phyloP scores from a whole-genome alignment of 805 yeast genomes.

The Tetrapisispora fleetii region DNA sequence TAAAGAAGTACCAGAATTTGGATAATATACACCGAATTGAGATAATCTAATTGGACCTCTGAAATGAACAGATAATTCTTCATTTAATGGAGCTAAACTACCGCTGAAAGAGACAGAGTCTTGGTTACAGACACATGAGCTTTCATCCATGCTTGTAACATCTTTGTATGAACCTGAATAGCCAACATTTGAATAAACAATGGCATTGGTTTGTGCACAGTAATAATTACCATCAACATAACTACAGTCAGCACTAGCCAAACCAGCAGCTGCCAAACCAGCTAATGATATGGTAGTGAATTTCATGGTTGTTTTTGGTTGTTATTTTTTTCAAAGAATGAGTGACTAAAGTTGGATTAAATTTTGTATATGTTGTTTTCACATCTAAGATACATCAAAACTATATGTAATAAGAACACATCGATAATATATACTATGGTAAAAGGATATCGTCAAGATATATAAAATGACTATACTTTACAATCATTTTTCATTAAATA shows the following conservation, averaged over 20 bases:
- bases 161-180: constrained; percentile 75
- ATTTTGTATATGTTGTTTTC: not conserved
- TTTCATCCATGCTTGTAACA: constrained; percentile 68
- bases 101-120: constrained; percentile 49
- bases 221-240: constrained; percentile 64
- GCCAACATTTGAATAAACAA: constrained; percentile 65
- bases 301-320: not conserved
- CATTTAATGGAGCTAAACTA: constrained; percentile 53
- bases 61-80: constrained; percentile 65
- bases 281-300: constrained; percentile 7
- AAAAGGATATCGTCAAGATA: not conserved
- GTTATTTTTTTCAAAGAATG: constrained; percentile 10
- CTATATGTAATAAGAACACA: too few relatives aligned
- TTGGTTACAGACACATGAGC: constrained; percentile 62
- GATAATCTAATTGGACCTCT: constrained; percentile 61
- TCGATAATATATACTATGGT: not conserved
- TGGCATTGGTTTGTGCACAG: constrained; percentile 62
- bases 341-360: constrained; percentile 23
- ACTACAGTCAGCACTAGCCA: constrained; percentile 34
- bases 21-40: constrained; percentile 81
- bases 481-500: not conserved
- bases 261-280: constrained; percentile 18
- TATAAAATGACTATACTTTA: not conserved
- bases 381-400: too few relatives aligned
- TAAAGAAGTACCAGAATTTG: constrained; percentile 38